Evolutionary conservation across 1,284 basidiomycete genomes (phyloP).

Genomic region (Grifola frondosa): DNA sequence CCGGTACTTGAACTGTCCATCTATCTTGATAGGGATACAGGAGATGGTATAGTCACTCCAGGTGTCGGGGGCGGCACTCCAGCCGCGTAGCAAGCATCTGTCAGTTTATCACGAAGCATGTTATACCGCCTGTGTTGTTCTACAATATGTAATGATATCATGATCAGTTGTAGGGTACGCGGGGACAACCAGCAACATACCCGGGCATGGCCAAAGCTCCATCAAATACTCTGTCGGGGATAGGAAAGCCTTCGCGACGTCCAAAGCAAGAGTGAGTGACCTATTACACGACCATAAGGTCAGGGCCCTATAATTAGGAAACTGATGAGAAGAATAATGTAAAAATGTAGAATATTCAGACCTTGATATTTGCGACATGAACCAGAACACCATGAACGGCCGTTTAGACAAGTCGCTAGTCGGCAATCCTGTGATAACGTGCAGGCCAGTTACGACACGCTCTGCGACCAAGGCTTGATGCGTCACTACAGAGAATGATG

Average conservation of each 20-base stretch:
- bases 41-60: no score
- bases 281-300: constrained; percentile 63
- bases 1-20: no score
- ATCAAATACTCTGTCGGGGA: constrained; percentile 65
- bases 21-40: no score
- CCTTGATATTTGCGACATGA: constrained; percentile 72
- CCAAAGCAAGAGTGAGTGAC: constrained; percentile 59
- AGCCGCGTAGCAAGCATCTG: constrained; percentile 47
- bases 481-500: constrained; percentile 42
- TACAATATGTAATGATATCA: constrained; percentile 22
- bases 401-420: constrained; percentile 44
- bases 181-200: constrained; percentile 35
- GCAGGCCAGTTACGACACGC: constrained; percentile 57
- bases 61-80: constrained; percentile 37
- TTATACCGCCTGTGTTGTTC: constrained; percentile 54
- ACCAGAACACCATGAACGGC: constrained; percentile 76
- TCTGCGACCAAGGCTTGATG: constrained; percentile 64
- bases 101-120: constrained; percentile 46
- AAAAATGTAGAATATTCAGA: constrained; percentile 21
- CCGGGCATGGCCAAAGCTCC: constrained; percentile 65
- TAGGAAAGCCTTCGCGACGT: constrained; percentile 62
- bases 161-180: neutral
- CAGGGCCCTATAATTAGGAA: constrained; percentile 50
- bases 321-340: no score
- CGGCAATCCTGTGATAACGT: constrained; percentile 61